Evolutionary conservation across 768 basidiomycete genomes (phyloP).

Genomic region (Termitomyces sp.): DNA sequence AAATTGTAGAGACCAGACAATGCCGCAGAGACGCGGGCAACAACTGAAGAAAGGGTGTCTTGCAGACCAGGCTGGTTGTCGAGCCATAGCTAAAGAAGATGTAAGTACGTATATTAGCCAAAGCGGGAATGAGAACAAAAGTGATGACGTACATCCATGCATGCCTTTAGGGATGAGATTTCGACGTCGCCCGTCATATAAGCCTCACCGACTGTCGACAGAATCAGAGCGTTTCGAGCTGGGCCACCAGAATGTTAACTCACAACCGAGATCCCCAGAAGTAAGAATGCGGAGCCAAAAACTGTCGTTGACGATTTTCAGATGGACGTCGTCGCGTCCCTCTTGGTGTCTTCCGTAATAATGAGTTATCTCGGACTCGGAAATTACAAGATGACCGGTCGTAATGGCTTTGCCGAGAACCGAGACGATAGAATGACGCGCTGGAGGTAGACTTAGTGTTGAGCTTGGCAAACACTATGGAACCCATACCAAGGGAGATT

Average conservation of each 20-base stretch:
- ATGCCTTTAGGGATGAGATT: conserved; percentile 51
- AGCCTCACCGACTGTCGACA: conserved; percentile 58
- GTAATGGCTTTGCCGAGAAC: conserved; percentile 55
- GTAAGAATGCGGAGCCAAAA: conserved; percentile 67
- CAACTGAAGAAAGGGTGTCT: conserved; percentile 49
- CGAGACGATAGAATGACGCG: conserved; percentile 55
- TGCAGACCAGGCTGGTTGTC: conserved; percentile 60
- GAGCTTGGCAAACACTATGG: background rate
- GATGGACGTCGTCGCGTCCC: conserved; percentile 55
- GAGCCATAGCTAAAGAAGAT: conserved; percentile 49
- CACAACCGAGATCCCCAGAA: conserved; percentile 66
- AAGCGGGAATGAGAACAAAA: background rate
- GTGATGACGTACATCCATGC: conserved; percentile 52
- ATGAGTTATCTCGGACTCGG: conserved; percentile 54
- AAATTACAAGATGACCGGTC: conserved; percentile 55
- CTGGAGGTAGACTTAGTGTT: conserved; percentile 25
- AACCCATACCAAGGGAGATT: conserved; percentile 39
- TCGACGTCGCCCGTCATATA: conserved; percentile 71
- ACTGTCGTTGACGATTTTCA: conserved; percentile 52
- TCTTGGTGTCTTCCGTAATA: conserved; percentile 55
- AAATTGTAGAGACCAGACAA: conserved; percentile 64
- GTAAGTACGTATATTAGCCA: conserved; percentile 1
- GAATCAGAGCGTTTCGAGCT: conserved; percentile 10
- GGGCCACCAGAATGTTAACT: conserved; percentile 19
- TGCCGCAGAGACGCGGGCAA: conserved; percentile 52